Evolutionary conservation across 371 early-diverging fungal species (phyloP).

Genomic region (Actinomortierella wolfii): DNA sequence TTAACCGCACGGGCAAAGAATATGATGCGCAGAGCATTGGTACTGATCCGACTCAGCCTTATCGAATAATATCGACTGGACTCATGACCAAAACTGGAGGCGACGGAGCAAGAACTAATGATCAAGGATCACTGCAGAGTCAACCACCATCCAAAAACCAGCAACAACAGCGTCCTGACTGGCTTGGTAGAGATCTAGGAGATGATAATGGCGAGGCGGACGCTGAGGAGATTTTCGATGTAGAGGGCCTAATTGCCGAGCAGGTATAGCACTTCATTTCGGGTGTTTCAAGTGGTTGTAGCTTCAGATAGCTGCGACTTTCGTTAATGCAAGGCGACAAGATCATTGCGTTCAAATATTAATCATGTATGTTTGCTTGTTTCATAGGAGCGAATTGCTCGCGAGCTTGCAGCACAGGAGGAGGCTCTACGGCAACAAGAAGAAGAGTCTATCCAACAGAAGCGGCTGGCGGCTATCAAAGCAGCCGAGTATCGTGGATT

Average conservation of each 20-base stretch:
- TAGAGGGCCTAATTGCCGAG: conserved; percentile 36
- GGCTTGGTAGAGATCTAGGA: conserved; percentile 9
- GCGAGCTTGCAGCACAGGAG: conserved; percentile 33
- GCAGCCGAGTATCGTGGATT: conserved; percentile 37
- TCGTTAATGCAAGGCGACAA: too few relatives aligned
- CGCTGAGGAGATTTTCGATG: conserved; percentile 33
- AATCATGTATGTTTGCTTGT: too few relatives aligned
- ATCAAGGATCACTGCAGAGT: too few relatives aligned
- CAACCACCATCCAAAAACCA: too few relatives aligned
- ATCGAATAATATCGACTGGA: too few relatives aligned
- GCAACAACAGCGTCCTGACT: neutral
- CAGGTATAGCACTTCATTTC: conserved; percentile 43
- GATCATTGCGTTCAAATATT: too few relatives aligned
- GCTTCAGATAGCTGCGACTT: too few relatives aligned
- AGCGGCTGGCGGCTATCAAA: conserved; percentile 28
- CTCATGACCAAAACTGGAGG: too few relatives aligned
- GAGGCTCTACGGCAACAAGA: conserved; percentile 32
- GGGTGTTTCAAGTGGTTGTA: too few relatives aligned
- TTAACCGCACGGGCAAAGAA: neutral
- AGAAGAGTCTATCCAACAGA: conserved; percentile 20
- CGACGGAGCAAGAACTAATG: too few relatives aligned
- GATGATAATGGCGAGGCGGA: conserved; percentile 16
- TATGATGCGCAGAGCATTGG: neutral
- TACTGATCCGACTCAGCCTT: neutral
- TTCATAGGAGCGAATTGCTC: conserved; percentile 36